Evolutionary conservation across 768 basidiomycete genomes (phyloP), one percentile per base, ranked within the genome.

Genomic region (Mycena capillaripes): DNA sequence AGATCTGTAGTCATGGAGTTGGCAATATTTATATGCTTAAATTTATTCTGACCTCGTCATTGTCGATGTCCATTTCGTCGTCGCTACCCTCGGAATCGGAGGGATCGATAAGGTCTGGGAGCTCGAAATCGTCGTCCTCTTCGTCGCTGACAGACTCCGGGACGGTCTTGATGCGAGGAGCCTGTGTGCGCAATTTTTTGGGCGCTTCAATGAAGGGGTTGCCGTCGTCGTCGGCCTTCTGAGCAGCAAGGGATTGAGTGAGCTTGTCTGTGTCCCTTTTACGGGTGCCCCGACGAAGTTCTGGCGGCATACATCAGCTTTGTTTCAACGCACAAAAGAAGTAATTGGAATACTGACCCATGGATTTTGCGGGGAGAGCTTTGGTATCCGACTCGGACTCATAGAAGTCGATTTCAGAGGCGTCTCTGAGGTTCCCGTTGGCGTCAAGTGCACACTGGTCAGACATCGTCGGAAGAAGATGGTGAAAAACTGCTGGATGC

Each of bases 231-330:
- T 57, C 66, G 14, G 44, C 56, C 44, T 57, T 46, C 42, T 57
- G 17, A 14, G 66, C 56, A 25, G 56, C 56, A 36, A 66, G 65
- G 14, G 66, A 66, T 23, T 25, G 21, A 27, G 56, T n/a, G 9
- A 66, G 42, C 44, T 34, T 34, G 29, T 66, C 66, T 23, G 66
- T 66, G 27, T 57, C 56, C 4, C 66, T 23, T 48, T 66, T 66
- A 21, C 56, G 66, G 32, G 53, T 46, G 12, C 65, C 65, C 23
- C 65, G 65, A 23, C 53, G 65, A 42, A 44, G 53, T 25, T 25
- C 50, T 52, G 25, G 25, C 50, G 21, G 25, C 25, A 52, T 52
- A 52, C 11, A 27, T 52, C 50, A 52, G 50, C 16, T 52, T 52
- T 11, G 46, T 42, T 10, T 4, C 42, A 42, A 42, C 17, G 17